phyloP scores from a whole-genome alignment of 495 filamentous ascomycete species.

The Evernia prunastri region DNA sequence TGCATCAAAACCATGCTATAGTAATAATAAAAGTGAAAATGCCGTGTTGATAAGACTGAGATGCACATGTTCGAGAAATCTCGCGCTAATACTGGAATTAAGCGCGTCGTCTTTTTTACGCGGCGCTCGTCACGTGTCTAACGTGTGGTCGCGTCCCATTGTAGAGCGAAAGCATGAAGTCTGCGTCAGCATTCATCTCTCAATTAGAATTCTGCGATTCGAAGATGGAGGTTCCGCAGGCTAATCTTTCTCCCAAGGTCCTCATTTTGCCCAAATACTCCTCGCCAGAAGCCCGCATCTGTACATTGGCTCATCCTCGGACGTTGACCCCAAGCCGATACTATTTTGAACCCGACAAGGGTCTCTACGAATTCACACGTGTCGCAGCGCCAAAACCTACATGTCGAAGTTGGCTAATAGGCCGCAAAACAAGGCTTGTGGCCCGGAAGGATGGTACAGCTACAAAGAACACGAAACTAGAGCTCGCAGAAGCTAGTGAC shows the following conservation, averaged over 20 bases:
- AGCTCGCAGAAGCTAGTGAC: not conserved
- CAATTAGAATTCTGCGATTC: not conserved
- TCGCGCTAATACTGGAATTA: not conserved
- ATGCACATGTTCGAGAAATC: not conserved
- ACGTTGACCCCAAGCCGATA: constrained; percentile 60
- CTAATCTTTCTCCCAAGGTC: constrained; percentile 48
- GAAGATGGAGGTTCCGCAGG: constrained; percentile 8
- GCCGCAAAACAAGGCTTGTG: constrained; percentile 6
- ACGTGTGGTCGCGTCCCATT: constrained; percentile 21
- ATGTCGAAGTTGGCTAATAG: constrained; percentile 61
- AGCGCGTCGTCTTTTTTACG: constrained; percentile 12
- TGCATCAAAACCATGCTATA: not conserved
- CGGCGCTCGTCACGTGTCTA: constrained; percentile 9
- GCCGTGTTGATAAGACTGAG: not conserved
- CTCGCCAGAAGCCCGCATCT: constrained; percentile 57
- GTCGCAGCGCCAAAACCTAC: constrained; percentile 56
- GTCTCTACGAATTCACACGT: constrained; percentile 81
- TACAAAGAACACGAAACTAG: constrained; percentile 35
- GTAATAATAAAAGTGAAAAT: not conserved
- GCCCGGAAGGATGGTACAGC: constrained; percentile 2
- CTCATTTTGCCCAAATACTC: constrained; percentile 73
- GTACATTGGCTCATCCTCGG: constrained; percentile 75
- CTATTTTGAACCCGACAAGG: constrained; percentile 69
- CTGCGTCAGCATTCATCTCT: not conserved
- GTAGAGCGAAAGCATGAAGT: not conserved